Conservation (phyloP, 192 early-diverging fungal genomes). For the Umbelopsis vinacea region DNA sequence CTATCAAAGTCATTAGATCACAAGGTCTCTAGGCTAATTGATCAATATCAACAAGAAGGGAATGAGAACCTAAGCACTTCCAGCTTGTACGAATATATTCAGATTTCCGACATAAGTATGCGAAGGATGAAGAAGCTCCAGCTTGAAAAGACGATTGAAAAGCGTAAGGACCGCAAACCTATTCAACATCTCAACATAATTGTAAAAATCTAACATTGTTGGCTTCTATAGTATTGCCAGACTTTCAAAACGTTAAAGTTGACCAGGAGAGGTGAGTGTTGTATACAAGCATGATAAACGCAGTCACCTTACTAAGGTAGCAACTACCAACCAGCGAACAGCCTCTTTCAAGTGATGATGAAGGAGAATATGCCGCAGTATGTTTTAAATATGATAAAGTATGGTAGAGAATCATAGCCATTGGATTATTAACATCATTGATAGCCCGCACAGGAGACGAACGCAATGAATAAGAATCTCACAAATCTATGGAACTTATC, state of each 20-base stretch:
- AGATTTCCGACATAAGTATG: conserved; percentile 36
- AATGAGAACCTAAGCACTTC: conserved; percentile 12
- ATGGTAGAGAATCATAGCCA: neutral
- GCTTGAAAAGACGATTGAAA: conserved; percentile 40
- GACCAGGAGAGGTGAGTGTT: neutral
- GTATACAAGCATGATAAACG: neutral
- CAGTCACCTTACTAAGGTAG: neutral
- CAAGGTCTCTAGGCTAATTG: conserved; percentile 29
- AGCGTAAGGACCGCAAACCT: conserved; percentile 21
- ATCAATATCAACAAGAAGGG: conserved; percentile 32
- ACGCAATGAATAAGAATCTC: conserved; percentile 64
- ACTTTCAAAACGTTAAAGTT: conserved; percentile 8
- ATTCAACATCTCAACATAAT: neutral
- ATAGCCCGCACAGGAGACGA: conserved; percentile 48
- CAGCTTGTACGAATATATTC: conserved; percentile 40
- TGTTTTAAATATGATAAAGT: conserved; percentile 18
- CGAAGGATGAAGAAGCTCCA: conserved; percentile 45
- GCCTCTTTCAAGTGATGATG: conserved; percentile 29
- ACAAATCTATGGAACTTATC: conserved; percentile 56
- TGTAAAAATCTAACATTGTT: neutral
- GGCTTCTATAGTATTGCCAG: neutral
- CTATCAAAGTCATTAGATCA: conserved; percentile 30
- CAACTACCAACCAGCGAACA: neutral
- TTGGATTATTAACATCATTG: neutral
- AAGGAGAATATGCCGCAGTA: conserved; percentile 39